Evolutionary conservation across 2,329 filamentous ascomycete genomes (phyloP).

Genomic region (Pestalotiopsis sp.): DNA sequence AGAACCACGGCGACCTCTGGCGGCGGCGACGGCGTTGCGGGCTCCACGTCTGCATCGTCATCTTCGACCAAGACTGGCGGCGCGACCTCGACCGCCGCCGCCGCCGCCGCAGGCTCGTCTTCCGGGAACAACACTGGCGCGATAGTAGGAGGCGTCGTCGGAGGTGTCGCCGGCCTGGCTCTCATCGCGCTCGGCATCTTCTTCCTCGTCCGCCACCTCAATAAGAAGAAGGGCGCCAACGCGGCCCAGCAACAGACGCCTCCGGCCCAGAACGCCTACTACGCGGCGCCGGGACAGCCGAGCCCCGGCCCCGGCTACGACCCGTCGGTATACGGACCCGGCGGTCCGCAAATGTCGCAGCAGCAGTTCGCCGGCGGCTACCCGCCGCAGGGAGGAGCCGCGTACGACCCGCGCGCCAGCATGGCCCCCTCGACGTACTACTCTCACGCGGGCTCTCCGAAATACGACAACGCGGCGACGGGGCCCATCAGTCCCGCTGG

Average conservation of each 20-base stretch:
- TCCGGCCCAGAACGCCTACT: neutral
- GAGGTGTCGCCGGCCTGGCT: constrained; percentile 28
- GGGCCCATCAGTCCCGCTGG: neutral
- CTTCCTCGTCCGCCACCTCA: constrained; percentile 26
- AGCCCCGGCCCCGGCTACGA: neutral
- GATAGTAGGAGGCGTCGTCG: constrained; percentile 30
- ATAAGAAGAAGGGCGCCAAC: constrained; percentile 17
- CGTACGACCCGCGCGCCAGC: constrained; percentile 3
- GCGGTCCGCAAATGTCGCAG: neutral
- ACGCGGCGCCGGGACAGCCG: constrained; percentile 7
- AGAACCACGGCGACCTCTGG: neutral
- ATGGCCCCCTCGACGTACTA: constrained; percentile 6
- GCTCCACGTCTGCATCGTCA: neutral
- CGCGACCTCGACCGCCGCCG: neutral
- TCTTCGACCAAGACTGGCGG: neutral
- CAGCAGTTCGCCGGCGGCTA: constrained; percentile 3
- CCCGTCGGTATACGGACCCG: neutral
- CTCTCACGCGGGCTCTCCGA: neutral
- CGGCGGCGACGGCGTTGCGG: neutral
- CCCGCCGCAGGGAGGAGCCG: neutral
- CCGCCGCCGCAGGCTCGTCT: neutral
- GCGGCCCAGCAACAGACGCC: neutral
- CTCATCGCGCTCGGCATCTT: constrained; percentile 27
- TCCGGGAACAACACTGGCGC: constrained; percentile 24
- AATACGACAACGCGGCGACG: neutral